phyloP scores from a whole-genome alignment of 805 yeast genomes.

The Ogataea neopini region DNA sequence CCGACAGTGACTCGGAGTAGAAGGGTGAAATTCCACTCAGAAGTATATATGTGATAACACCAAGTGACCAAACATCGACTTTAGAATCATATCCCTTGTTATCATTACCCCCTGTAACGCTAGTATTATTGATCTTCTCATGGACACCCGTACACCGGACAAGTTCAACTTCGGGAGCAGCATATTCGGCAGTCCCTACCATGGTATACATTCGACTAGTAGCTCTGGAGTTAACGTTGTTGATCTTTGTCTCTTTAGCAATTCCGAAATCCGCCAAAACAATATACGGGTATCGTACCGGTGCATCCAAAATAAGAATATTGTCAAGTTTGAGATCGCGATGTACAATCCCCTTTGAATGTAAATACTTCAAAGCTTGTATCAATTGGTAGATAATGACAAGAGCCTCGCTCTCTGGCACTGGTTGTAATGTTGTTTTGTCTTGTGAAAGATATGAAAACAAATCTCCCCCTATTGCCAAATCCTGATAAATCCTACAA shows the following conservation, averaged over 20 bases:
- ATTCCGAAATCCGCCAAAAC: conserved; percentile 71
- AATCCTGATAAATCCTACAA: conserved; percentile 88
- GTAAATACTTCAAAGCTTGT: conserved; percentile 57
- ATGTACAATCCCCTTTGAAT: conserved; percentile 55
- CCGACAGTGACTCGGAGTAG: conserved; percentile 45
- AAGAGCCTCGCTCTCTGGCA: conserved; percentile 57
- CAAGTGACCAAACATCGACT: conserved; percentile 73
- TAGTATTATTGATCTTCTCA: not conserved
- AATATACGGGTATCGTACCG: conserved; percentile 52
- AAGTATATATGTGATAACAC: conserved; percentile 58
- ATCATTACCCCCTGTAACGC: not conserved
- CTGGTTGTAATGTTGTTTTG: conserved; percentile 37
- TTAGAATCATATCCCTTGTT: conserved; percentile 49
- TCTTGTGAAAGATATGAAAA: conserved; percentile 85
- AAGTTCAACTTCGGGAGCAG: conserved; percentile 70
- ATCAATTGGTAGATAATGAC: conserved; percentile 57
- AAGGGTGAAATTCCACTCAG: conserved; percentile 68
- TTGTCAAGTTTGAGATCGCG: conserved; percentile 70
- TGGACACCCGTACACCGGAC: not conserved
- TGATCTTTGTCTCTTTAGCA: conserved; percentile 29
- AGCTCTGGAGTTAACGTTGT: not conserved
- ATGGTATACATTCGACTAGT: conserved; percentile 29
- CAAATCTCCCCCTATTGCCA: conserved; percentile 95
- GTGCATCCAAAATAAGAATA: conserved; percentile 56
- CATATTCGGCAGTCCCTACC: conserved; percentile 60